phyloP scores from a whole-genome alignment of 2,329 filamentous ascomycete species.

The Helotiales sp. region DNA sequence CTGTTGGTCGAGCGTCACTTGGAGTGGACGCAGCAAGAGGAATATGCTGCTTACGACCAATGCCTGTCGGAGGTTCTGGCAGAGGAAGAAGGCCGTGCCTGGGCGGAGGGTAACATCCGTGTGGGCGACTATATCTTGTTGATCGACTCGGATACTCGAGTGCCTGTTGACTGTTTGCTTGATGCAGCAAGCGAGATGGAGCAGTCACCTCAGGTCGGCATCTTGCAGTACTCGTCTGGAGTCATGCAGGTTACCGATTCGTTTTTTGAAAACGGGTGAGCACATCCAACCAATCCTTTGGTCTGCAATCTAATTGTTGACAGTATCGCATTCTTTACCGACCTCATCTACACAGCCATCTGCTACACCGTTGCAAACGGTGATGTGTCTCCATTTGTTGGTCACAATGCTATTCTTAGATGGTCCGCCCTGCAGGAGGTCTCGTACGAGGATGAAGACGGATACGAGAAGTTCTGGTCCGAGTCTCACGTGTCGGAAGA shows the following conservation, averaged over 20 bases:
- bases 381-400: conserved; percentile 66
- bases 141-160: conserved; percentile 69
- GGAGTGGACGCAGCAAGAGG: conserved; percentile 35
- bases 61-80: conserved; percentile 51
- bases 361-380: conserved; percentile 69
- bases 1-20: conserved; percentile 12
- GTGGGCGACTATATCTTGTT: conserved; percentile 65
- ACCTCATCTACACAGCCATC: conserved; percentile 75
- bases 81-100: conserved; percentile 50
- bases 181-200: conserved; percentile 66
- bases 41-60: conserved; percentile 47
- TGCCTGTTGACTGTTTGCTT: conserved; percentile 26
- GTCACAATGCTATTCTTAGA: conserved; percentile 73
- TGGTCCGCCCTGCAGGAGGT: conserved; percentile 66
- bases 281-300: neutral
- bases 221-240: conserved; percentile 71
- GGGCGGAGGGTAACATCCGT: conserved; percentile 61
- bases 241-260: conserved; percentile 75
- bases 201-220: conserved; percentile 66
- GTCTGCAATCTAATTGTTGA: neutral
- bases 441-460: conserved; percentile 52
- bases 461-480: conserved; percentile 33
- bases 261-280: conserved; percentile 68
- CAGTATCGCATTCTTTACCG: conserved; percentile 73
- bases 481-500: conserved; percentile 67